Percentiles rank a stretch among this genome's conserved stretches.
These are phyloP conservation scores for Akanthomyces dipterigenus DNA, from an alignment of 2,329 filamentous ascomycete species.

Conservation along the genomic window DNA sequence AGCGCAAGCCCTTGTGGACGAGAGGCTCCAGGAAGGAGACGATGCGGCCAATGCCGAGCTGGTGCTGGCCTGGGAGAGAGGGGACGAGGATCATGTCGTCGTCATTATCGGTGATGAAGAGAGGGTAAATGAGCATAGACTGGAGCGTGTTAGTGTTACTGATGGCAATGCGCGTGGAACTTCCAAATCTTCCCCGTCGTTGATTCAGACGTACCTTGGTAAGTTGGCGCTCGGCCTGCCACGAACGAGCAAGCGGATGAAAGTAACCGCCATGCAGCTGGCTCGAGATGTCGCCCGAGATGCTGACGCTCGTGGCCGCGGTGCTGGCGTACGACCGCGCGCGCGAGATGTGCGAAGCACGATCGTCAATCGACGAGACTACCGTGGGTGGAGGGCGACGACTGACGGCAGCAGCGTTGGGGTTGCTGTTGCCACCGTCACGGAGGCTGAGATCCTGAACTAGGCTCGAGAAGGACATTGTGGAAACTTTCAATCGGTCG, in stretches of 20 bases:
- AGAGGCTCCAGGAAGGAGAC: constrained; percentile 80
- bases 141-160: constrained; percentile 28
- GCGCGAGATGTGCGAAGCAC: constrained; percentile 53
- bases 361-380: constrained; percentile 49
- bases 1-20: constrained; percentile 80
- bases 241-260: constrained; percentile 70
- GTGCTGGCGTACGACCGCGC: constrained; percentile 63
- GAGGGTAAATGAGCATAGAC: constrained; percentile 97
- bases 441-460: constrained; percentile 58
- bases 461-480: constrained; percentile 62
- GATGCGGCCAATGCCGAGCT: constrained; percentile 80
- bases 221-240: constrained; percentile 79
- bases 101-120: constrained; percentile 91
- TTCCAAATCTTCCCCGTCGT: not conserved
- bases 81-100: constrained; percentile 88
- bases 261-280: constrained; percentile 79
- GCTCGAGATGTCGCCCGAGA: constrained; percentile 69
- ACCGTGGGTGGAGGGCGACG: constrained; percentile 34
- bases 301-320: constrained; percentile 61
- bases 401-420: constrained; percentile 26
- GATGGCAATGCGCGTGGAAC: not conserved
- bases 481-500: constrained; percentile 7
- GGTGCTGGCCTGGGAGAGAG: constrained; percentile 83
- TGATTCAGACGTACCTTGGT: constrained; percentile 59
- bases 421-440: constrained; percentile 37